Base-by-base conservation (phyloP, 345 rosid species). In the Eucalyptus pauciflora region DNA sequence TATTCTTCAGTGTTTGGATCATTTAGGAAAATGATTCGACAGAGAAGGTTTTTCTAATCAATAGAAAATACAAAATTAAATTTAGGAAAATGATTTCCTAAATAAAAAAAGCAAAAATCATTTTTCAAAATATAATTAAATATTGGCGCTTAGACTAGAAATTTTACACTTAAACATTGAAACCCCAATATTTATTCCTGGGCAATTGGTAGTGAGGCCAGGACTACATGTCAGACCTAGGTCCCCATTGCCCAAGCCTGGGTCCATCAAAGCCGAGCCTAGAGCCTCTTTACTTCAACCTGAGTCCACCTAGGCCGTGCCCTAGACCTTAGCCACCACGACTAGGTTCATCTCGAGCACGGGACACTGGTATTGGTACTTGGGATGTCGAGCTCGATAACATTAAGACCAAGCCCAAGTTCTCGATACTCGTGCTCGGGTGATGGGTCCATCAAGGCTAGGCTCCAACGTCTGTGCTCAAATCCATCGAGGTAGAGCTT, bases 401-500 rank as follows among this genome's bases (percentile, higher is more conserved):
- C 24, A 52, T 52, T 9, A 52, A 52, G 10, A 52, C 10, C 5
- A 52, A 52, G 58, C 58, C 58, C 25, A 52, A 52, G 5, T 52
- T 52, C 58, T 52, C 25, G 8, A 52, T 52, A 52, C 58, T 52
- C 1, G 2, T 52, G 58, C 10, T 52, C 0, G 20, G 25, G 58
- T 52, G 25, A 52, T 52, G 58, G 10, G 58, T 52, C 58, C 58
- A 52, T 52, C 58, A 52, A 52, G 58, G 48, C 48, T 45, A 45
- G 48, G 58, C 58, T 52, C 4, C 5, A 52, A 52, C 2, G 0
- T 52, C 0, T 52, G 4, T 52, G 58, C 58, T 0, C 2, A 0
- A 10, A 52, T 52, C 58, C 25, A 20, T 52, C 0, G 1, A 52
- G 25, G 58, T 52, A 0, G 5, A 52, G 10, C 2, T 0, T 0